A percentile compares a stretch with the other conserved stretches of the same genome.
These are phyloP conservation scores for Centrapalus pauciflorus DNA, from an alignment of 129 eudicot species.

Conservation along the genomic window DNA sequence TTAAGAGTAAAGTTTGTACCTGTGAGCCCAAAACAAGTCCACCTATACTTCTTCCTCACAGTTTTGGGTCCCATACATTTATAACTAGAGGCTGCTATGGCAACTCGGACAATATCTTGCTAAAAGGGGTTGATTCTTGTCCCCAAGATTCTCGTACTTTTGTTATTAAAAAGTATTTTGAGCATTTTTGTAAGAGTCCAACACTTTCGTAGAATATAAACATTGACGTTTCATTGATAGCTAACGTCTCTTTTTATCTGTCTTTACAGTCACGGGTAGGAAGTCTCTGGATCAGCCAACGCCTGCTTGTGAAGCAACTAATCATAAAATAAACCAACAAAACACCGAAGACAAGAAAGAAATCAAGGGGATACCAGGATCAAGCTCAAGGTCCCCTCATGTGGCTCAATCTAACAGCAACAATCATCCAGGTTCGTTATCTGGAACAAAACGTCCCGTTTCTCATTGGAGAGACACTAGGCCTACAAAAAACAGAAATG, in stretches of 20 bases:
- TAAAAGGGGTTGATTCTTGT: no score
- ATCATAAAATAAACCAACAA: slow-evolving; percentile 32
- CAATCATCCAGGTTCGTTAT: slow-evolving; percentile 33
- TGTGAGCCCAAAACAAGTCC: no score
- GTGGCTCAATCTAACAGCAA: slow-evolving; percentile 26
- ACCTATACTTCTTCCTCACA: no score
- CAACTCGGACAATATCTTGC: no score
- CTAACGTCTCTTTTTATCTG: slow-evolving; percentile 14
- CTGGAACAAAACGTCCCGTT: slow-evolving; percentile 78
- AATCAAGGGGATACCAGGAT: slow-evolving; percentile 19
- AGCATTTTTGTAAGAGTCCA: not conserved
- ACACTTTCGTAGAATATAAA: no score
- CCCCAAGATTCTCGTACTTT: not conserved
- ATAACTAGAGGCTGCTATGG: no score
- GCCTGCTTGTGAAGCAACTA: slow-evolving; percentile 29
- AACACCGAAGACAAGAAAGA: slow-evolving; percentile 31
- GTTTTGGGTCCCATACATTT: no score
- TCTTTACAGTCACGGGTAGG: slow-evolving; percentile 33
- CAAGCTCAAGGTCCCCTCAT: slow-evolving; percentile 29
- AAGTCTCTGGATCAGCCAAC: slow-evolving; percentile 24
- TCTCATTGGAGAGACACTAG: slow-evolving; percentile 90
- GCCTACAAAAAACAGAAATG: slow-evolving; percentile 73
- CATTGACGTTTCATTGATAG: no score
- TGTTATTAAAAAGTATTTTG: not conserved
- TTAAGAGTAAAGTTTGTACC: no score